Conservation (phyloP, 2,329 filamentous ascomycete genomes). For the Pseudogymnoascus sp. region DNA sequence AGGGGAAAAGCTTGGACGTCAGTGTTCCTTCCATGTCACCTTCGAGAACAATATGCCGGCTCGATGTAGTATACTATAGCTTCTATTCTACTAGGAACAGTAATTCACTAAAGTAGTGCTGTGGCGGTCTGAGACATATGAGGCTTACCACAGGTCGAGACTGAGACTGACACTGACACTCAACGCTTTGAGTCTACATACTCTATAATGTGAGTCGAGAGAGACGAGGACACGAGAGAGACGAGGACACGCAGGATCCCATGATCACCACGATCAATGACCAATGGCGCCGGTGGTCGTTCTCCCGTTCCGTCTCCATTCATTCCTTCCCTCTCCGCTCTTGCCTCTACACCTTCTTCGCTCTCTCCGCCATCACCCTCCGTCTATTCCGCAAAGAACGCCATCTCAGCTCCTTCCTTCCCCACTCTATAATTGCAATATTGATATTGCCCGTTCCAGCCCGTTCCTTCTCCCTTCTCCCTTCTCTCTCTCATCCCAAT, state of each 20-base stretch:
- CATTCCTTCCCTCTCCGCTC: neutral
- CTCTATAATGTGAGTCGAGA: too few species aligned
- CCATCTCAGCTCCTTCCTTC: neutral
- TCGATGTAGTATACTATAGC: neutral
- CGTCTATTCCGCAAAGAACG: neutral
- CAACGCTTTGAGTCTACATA: too few species aligned
- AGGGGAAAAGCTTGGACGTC: neutral
- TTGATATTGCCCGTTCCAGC: neutral
- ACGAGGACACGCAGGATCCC: neutral
- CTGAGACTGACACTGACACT: neutral
- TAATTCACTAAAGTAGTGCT: neutral
- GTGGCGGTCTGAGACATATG: conserved; percentile 6
- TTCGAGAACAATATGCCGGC: conserved; percentile 5
- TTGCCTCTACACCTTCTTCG: too few species aligned
- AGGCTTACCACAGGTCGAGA: neutral
- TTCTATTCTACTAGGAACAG: neutral
- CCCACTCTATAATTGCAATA: neutral
- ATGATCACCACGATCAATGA: neutral
- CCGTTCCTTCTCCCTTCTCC: neutral
- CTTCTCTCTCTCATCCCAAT: neutral
- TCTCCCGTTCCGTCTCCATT: neutral
- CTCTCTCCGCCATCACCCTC: neutral
- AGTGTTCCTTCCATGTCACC: neutral
- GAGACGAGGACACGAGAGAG: too few species aligned
- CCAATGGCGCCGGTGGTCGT: neutral